Percentiles rank a stretch among this genome's conserved stretches.
phyloP scores from a whole-genome alignment of 2,329 filamentous ascomycete genomes.

The Blastomyces silverae region DNA sequence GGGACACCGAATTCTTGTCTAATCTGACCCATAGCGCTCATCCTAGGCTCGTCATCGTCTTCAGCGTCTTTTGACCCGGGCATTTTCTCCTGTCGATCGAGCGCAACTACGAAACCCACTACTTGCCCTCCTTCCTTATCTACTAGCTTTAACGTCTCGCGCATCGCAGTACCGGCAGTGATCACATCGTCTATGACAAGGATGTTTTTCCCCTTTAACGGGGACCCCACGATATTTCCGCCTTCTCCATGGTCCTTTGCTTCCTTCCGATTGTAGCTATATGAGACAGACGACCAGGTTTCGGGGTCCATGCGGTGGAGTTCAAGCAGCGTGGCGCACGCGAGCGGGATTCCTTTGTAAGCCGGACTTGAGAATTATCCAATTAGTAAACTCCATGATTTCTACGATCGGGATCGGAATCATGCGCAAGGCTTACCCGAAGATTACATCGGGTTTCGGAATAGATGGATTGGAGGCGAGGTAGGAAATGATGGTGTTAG shows the following conservation, averaged over 20 bases:
- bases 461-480: conserved; percentile 28
- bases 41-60: conserved; percentile 63
- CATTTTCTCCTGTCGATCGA: conserved; percentile 60
- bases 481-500: conserved; percentile 41
- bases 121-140: conserved; percentile 75
- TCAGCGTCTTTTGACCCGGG: conserved; percentile 71
- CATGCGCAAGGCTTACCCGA: conserved; percentile 45
- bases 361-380: conserved; percentile 52
- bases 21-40: conserved; percentile 13
- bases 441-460: conserved; percentile 72
- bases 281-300: conserved; percentile 64
- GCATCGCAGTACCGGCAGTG: conserved; percentile 87
- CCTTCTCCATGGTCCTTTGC: conserved; percentile 94
- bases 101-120: conserved; percentile 77
- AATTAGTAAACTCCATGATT: background rate
- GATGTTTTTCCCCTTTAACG: conserved; percentile 74
- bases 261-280: conserved; percentile 94
- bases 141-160: conserved; percentile 87
- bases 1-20: conserved; percentile 35
- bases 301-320: conserved; percentile 60
- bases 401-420: background rate
- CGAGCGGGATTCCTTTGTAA: conserved; percentile 96
- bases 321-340: conserved; percentile 67
- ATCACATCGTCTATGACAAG: conserved; percentile 96
- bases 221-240: conserved; percentile 82